Percentiles rank a stretch among this genome's conserved stretches.
Conservation (phyloP, 1,284 basidiomycete species). For the Heterobasidion irregulare region DNA sequence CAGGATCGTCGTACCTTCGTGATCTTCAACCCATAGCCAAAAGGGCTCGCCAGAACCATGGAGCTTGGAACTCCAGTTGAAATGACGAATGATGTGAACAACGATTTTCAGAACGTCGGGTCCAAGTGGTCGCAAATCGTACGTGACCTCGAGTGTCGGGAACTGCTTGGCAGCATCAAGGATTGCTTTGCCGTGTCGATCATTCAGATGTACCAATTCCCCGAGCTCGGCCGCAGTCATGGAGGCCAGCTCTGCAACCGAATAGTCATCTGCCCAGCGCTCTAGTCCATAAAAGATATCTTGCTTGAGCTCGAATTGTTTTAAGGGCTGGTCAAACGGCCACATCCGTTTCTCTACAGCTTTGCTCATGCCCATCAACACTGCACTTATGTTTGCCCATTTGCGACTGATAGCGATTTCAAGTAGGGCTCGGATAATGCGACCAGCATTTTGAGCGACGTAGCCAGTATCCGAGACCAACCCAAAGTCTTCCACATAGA, state of each 20-base stretch:
- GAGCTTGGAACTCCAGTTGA: conserved; percentile 78
- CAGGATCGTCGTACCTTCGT: conserved; percentile 73
- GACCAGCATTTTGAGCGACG: conserved; percentile 88
- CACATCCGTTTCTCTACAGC: conserved; percentile 89
- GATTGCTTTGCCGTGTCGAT: conserved; percentile 76
- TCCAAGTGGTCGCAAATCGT: conserved; percentile 74
- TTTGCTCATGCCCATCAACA: conserved; percentile 90
- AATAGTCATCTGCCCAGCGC: conserved; percentile 80
- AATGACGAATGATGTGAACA: conserved; percentile 58
- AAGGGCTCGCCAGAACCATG: conserved; percentile 84
- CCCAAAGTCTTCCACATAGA: conserved; percentile 89
- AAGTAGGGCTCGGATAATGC: conserved; percentile 88
- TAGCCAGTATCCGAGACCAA: conserved; percentile 95
- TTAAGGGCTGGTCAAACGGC: conserved; percentile 93
- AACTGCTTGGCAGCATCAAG: conserved; percentile 81
- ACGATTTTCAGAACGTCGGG: conserved; percentile 79
- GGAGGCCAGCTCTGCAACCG: conserved; percentile 70
- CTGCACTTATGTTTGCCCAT: conserved; percentile 78
- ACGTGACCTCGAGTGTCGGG: conserved; percentile 66
- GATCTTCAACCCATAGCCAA: conserved; percentile 95
- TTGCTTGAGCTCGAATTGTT: conserved; percentile 70
- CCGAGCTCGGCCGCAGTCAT: conserved; percentile 76
- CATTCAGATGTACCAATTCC: conserved; percentile 81
- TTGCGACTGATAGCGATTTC: conserved; percentile 92
- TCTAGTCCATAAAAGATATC: conserved; percentile 79